These are phyloP conservation scores for Schrenkiella parvula DNA, from an alignment of 345 rosid genomes.

Conservation along the genomic window DNA sequence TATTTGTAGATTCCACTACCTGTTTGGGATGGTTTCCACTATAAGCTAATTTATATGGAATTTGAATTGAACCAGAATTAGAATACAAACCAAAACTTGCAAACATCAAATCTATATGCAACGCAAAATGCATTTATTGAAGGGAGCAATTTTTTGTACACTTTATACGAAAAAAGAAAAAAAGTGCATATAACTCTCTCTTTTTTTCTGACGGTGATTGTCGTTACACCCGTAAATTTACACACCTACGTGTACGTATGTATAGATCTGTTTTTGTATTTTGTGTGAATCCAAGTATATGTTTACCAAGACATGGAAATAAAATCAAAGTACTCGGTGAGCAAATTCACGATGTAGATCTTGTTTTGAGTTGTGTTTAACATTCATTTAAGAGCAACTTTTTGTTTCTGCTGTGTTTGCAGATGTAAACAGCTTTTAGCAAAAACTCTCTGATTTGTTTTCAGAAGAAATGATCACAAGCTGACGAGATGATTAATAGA, in stretches of 20 bases:
- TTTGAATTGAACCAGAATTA: background rate
- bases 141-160: background rate
- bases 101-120: constrained; percentile 20
- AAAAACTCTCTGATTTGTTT: constrained; percentile 6
- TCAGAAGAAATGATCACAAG: constrained; percentile 43
- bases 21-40: background rate
- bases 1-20: background rate
- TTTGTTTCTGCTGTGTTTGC: background rate
- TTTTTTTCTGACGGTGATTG: constrained; percentile 1
- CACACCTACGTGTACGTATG: background rate
- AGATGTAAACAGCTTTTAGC: background rate
- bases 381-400: too few species aligned
- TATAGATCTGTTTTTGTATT: constrained; percentile 14
- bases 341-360: background rate
- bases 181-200: background rate
- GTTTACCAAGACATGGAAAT: background rate
- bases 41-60: background rate
- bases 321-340: background rate
- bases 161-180: background rate
- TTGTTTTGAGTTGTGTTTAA: background rate
- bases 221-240: constrained; percentile 9
- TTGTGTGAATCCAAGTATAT: constrained; percentile 1
- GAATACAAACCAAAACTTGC: constrained; percentile 13
- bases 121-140: constrained; percentile 16
- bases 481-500: constrained; percentile 39